Conservation (phyloP, 768 basidiomycete genomes). For the Mycena chlorophos region DNA sequence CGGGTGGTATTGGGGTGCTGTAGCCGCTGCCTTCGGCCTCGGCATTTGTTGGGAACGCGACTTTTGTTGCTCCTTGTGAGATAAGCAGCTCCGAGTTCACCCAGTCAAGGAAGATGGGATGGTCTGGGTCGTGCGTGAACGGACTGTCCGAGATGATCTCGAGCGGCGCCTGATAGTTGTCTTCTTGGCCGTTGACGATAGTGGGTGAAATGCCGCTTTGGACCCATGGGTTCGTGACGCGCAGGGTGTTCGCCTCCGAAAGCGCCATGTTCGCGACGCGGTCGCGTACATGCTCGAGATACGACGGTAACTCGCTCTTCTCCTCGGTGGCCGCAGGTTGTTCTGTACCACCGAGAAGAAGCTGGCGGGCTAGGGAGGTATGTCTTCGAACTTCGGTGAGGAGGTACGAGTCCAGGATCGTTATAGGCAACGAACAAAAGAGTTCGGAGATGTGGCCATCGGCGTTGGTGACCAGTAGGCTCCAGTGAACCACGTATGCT, state of each 20-base stretch:
- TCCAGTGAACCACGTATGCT: slow-evolving; percentile 80
- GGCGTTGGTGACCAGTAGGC: slow-evolving; percentile 72
- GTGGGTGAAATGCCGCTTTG: slow-evolving; percentile 42
- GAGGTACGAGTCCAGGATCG: slow-evolving; percentile 73
- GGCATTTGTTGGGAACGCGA: slow-evolving; percentile 29
- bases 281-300: slow-evolving; percentile 86
- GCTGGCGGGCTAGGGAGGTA: slow-evolving; percentile 72
- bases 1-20: background rate
- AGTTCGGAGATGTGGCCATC: slow-evolving; percentile 94
- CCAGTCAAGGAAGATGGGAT: slow-evolving; percentile 64
- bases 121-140: slow-evolving; percentile 43
- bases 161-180: slow-evolving; percentile 38
- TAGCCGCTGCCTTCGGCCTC: slow-evolving; percentile 3
- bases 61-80: slow-evolving; percentile 47
- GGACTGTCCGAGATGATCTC: slow-evolving; percentile 43
- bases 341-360: slow-evolving; percentile 50
- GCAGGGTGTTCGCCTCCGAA: slow-evolving; percentile 58
- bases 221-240: slow-evolving; percentile 69
- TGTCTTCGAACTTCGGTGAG: slow-evolving; percentile 72
- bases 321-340: slow-evolving; percentile 41
- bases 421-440: slow-evolving; percentile 86
- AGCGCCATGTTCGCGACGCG: slow-evolving; percentile 80
- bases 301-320: slow-evolving; percentile 82
- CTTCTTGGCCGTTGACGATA: slow-evolving; percentile 11
- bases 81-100: slow-evolving; percentile 83